Percentiles rank a stretch among this genome's conserved stretches.
Conservation (phyloP, 1,284 basidiomycete species). For the Tilletia walkeri region DNA sequence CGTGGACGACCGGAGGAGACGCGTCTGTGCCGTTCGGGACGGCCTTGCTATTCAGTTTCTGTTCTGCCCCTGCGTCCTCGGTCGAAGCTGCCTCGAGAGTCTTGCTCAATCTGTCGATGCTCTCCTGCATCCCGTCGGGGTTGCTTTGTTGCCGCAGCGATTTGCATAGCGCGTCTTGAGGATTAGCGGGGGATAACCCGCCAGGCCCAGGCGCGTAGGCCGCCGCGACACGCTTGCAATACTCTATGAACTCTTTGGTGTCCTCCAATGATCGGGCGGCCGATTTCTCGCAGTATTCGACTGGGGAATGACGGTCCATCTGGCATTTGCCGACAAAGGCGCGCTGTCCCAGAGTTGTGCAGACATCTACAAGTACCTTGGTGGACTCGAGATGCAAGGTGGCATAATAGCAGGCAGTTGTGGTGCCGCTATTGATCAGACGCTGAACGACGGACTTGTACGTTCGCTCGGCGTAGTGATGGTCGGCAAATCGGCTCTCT, state of each 20-base stretch:
- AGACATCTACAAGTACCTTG: constrained; percentile 75
- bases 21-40: not conserved
- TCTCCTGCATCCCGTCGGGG: constrained; percentile 38
- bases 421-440: constrained; percentile 69
- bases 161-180: not conserved
- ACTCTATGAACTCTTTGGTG: constrained; percentile 46
- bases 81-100: constrained; percentile 35
- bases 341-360: constrained; percentile 73
- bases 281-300: constrained; percentile 68
- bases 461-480: constrained; percentile 68
- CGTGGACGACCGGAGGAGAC: not conserved
- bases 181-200: not conserved
- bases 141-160: not conserved
- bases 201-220: constrained; percentile 6
- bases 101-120: constrained; percentile 39
- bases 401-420: constrained; percentile 88
- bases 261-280: constrained; percentile 43
- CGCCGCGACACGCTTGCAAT: constrained; percentile 21
- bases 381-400: constrained; percentile 78
- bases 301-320: constrained; percentile 78
- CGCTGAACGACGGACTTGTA: constrained; percentile 75
- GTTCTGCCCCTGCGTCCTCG: constrained; percentile 31
- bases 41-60: not conserved
- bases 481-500: constrained; percentile 76
- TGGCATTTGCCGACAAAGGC: constrained; percentile 89